A percentile compares a stretch with the other conserved stretches of the same genome.
Conservation (phyloP, 345 rosid species). For the Nephelium lappaceum region DNA sequence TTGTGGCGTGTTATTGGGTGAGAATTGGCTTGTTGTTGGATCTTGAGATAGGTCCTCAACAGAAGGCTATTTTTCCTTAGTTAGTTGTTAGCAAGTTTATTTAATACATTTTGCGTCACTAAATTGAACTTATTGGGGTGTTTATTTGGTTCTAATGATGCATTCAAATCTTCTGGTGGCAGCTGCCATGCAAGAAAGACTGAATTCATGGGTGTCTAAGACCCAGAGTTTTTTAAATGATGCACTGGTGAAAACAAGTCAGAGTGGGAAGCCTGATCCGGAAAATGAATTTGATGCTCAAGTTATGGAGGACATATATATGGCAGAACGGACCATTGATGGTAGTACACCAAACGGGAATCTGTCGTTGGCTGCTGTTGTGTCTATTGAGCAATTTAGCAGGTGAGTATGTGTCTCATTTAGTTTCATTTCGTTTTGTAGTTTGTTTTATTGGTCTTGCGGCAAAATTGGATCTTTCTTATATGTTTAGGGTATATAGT, state of each 20-base stretch:
- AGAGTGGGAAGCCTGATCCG: conserved; percentile 48
- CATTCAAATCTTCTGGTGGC: conserved; percentile 19
- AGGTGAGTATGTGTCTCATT: conserved; percentile 49
- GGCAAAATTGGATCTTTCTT: not conserved
- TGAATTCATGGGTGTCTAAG: conserved; percentile 77
- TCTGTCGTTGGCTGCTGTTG: conserved; percentile 74
- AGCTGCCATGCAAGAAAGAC: conserved; percentile 77
- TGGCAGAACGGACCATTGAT: conserved; percentile 71
- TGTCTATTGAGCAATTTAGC: conserved; percentile 95
- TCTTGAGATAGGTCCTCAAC: no score
- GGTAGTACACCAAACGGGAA: conserved; percentile 57
- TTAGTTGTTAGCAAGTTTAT: not conserved
- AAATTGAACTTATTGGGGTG: not conserved
- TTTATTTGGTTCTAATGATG: conserved; percentile 18
- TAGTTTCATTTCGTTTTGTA: not conserved
- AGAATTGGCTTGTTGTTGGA: no score
- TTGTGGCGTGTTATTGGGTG: no score
- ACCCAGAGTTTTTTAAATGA: conserved; percentile 65
- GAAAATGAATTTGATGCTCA: conserved; percentile 43
- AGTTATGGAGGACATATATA: conserved; percentile 67
- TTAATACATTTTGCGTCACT: not conserved
- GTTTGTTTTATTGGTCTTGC: conserved; percentile 1
- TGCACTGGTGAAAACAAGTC: conserved; percentile 57
- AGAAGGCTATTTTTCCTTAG: not conserved
- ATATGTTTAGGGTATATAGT: not conserved